These are phyloP conservation scores for Gloeopeniophorella convolvens DNA, from an alignment of 768 basidiomycete species.

Conservation along the genomic window DNA sequence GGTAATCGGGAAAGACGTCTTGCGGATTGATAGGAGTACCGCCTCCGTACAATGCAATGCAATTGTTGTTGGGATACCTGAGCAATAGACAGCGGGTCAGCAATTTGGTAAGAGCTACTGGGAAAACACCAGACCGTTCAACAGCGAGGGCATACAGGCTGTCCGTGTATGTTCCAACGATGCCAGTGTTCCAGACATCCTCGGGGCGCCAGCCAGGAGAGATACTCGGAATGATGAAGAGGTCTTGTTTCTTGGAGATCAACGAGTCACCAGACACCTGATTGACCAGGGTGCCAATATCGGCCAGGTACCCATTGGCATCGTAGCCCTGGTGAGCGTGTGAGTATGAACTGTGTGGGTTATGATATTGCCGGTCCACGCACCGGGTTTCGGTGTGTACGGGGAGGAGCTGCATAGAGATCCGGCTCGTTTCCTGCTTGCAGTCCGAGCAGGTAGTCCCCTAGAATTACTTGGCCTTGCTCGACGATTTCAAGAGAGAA, in stretches of 20 bases:
- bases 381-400: constrained; percentile 9
- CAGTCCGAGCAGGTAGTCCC: constrained; percentile 56
- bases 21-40: constrained; percentile 39
- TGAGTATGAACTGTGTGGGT: too few relatives aligned
- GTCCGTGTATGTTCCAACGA: constrained; percentile 6
- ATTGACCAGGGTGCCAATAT: constrained; percentile 18
- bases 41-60: constrained; percentile 41
- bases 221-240: constrained; percentile 17
- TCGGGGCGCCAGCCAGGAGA: constrained; percentile 13
- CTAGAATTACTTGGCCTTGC: constrained; percentile 54
- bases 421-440: constrained; percentile 79
- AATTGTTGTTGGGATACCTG: constrained; percentile 61
- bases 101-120: neutral
- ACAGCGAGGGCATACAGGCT: constrained; percentile 13
- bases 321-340: neutral
- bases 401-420: constrained; percentile 40
- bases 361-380: too few relatives aligned
- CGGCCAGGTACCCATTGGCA: constrained; percentile 30
- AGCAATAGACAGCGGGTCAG: constrained; percentile 6
- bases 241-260: neutral
- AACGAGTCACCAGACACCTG: constrained; percentile 8
- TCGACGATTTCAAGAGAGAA: constrained; percentile 50
- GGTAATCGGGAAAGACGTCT: constrained; percentile 43
- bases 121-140: constrained; percentile 9
- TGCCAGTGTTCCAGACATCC: constrained; percentile 16